Evolutionary conservation across 352 stramenopile genomes (phyloP), one percentile per base, ranked within the genome.

Genomic region (Phytophthora multivora): DNA sequence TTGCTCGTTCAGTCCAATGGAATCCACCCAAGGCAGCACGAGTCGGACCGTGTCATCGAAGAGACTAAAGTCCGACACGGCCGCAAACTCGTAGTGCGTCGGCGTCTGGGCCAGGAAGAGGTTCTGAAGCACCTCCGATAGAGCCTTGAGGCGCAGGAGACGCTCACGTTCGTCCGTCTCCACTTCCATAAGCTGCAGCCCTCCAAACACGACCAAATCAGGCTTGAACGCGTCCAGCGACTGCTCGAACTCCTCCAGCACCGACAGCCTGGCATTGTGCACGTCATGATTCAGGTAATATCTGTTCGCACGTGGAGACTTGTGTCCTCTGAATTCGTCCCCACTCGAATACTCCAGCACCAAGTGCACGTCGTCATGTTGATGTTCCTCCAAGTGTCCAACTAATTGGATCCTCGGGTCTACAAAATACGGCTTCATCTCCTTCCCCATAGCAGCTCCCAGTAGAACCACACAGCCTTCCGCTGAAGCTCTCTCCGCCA

Each of bases 281-380:
- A 93, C 87, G 54, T 94, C 86, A 63, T 94, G 86, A 66, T 94
- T 94, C 15, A 94, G 72, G 50, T 94, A 94, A 55, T 94, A 94
- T 10, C 86, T 69, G 59, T 94, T 94, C 35, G 86, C 86, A 33
- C 86, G 83, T 12, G 83, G 83, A 5, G 86, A 89, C 26, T 57
- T 66, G 53, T 90, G 70, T 47, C 74, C 77, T 35, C 78, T 71
- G 50, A 92, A 91, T 16, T 47, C 48, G 43, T 94, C 83, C 16
- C 79, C 80, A 28, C 80, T 88, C 51, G 67, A 33, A 63, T 94
- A 94, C 61, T 94, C 86, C 5, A 94, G 68, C 59, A 93, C 86
- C 33, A 94, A 60, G 41, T 94, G 86, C 33, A 94, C 79, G 59
- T 94, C 86, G 55, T 94, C 86, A 19, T 87, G 66, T 41, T 88